A percentile compares a stretch with the other conserved stretches of the same genome.
Conservation (phyloP, 2,329 filamentous ascomycete species). For the Emmonsiellopsis sp. region DNA sequence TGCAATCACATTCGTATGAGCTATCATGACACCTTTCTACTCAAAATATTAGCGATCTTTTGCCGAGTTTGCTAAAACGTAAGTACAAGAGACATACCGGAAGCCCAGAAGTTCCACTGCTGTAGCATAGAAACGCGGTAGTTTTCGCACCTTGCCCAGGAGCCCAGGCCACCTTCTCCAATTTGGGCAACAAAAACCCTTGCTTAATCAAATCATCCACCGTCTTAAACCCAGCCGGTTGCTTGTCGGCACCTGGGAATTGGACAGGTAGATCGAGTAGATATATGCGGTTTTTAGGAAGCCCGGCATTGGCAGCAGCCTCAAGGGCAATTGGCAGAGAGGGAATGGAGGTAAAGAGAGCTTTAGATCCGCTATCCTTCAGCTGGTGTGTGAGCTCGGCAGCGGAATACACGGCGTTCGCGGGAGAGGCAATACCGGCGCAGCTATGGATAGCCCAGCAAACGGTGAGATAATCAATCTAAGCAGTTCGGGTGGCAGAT, state of each 20-base stretch:
- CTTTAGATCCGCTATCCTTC: constrained; percentile 57
- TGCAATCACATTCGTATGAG: constrained; percentile 67
- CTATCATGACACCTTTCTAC: constrained; percentile 76
- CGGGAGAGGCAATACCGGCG: constrained; percentile 63
- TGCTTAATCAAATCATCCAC: constrained; percentile 56
- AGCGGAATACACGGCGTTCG: constrained; percentile 64
- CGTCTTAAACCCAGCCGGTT: constrained; percentile 46
- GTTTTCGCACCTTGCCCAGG: constrained; percentile 44
- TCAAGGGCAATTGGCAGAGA: constrained; percentile 55
- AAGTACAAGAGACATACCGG: constrained; percentile 44
- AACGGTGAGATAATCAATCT: constrained; percentile 67
- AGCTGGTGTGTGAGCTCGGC: constrained; percentile 64
- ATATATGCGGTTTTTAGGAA: constrained; percentile 57
- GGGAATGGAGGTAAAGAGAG: constrained; percentile 61
- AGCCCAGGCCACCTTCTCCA: constrained; percentile 33
- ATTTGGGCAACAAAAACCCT: constrained; percentile 38
- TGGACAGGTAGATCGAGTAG: constrained; percentile 57
- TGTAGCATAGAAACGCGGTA: constrained; percentile 70
- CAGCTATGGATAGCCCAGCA: constrained; percentile 66
- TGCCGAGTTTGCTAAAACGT: neutral
- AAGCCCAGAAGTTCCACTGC: constrained; percentile 68
- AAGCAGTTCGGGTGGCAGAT: neutral
- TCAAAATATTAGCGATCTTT: neutral
- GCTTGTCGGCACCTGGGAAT: constrained; percentile 38
- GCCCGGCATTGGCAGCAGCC: constrained; percentile 53